Conservation (phyloP, 176 grass and related monocot genomes). For the Melocanna baccifera region DNA sequence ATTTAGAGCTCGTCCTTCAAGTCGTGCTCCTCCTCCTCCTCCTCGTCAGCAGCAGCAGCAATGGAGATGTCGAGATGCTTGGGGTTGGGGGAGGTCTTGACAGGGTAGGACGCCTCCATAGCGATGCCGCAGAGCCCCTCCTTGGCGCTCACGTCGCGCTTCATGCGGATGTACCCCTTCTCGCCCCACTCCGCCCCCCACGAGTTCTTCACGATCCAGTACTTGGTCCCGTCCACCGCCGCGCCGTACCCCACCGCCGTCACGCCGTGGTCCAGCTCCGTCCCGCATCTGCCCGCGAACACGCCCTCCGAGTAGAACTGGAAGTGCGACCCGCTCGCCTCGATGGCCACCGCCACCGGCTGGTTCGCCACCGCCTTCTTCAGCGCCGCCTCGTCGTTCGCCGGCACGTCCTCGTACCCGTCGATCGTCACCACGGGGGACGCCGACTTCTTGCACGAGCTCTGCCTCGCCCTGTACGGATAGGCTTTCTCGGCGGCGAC, state of each 20-base stretch:
- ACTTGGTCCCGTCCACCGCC: slow-evolving; percentile 45
- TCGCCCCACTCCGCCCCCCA: slow-evolving; percentile 55
- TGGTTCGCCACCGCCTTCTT: slow-evolving; percentile 51
- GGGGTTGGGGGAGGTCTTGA: slow-evolving; percentile 45
- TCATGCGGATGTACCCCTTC: slow-evolving; percentile 58
- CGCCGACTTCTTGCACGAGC: slow-evolving; percentile 10
- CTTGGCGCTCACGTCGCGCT: slow-evolving; percentile 25
- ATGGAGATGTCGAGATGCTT: not conserved
- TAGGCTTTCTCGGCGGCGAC: slow-evolving; percentile 33
- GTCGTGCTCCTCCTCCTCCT: not conserved
- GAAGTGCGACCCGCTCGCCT: slow-evolving; percentile 48
- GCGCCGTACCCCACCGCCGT: slow-evolving; percentile 43
- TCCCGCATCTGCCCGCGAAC: slow-evolving; percentile 42
- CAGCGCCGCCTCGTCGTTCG: slow-evolving; percentile 48
- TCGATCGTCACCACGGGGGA: slow-evolving; percentile 16
- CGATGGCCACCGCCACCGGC: slow-evolving; percentile 60
- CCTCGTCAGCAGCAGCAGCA: too few relatives aligned
- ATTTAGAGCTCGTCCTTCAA: slow-evolving; percentile 22
- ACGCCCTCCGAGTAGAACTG: slow-evolving; percentile 65
- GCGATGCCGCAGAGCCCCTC: slow-evolving; percentile 58
- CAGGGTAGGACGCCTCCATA: slow-evolving; percentile 48
- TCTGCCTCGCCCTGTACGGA: slow-evolving; percentile 38
- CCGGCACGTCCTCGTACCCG: slow-evolving; percentile 51
- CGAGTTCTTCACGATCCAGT: slow-evolving; percentile 72
- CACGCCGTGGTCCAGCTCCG: slow-evolving; percentile 54